These are phyloP conservation scores for Petunia secreta DNA, from an alignment of 257 asterid genomes.

Conservation along the genomic window DNA sequence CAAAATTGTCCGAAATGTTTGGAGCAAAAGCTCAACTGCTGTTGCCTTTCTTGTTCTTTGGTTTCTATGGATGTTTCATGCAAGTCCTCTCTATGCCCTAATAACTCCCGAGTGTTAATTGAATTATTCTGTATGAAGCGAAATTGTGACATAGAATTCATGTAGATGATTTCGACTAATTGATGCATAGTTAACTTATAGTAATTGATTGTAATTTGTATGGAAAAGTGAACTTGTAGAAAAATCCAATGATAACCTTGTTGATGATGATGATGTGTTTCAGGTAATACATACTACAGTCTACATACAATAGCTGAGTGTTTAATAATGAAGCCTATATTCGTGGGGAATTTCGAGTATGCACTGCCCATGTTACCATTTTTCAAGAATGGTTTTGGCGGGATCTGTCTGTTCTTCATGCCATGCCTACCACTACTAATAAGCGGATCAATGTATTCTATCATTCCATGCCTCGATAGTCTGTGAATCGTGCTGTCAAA, in stretches of 20 bases:
- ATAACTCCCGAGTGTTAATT: neutral
- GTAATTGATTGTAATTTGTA: neutral
- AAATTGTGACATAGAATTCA: neutral
- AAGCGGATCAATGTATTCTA: slow-evolving; percentile 70
- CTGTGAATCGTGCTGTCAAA: slow-evolving; percentile 71
- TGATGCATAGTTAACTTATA: neutral
- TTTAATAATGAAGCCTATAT: slow-evolving; percentile 69
- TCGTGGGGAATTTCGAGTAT: slow-evolving; percentile 83
- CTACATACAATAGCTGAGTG: neutral
- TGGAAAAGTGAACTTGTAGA: neutral
- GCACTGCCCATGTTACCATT: slow-evolving; percentile 68
- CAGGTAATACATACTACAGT: neutral
- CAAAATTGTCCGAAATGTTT: neutral
- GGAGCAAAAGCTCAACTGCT: neutral
- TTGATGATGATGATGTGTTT: neutral
- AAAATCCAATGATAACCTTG: neutral
- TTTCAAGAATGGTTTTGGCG: slow-evolving; percentile 64
- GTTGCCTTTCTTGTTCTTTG: neutral
- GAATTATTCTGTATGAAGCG: neutral
- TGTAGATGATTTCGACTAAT: neutral
- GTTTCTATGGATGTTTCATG: neutral
- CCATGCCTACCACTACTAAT: slow-evolving; percentile 65
- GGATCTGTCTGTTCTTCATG: slow-evolving; percentile 65
- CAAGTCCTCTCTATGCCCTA: neutral
- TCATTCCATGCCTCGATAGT: slow-evolving; percentile 80